Percentiles rank a stretch among this genome's conserved stretches.
Evolutionary conservation across 352 stramenopile genomes (phyloP).

Genomic region (Pythium chondricola): DNA sequence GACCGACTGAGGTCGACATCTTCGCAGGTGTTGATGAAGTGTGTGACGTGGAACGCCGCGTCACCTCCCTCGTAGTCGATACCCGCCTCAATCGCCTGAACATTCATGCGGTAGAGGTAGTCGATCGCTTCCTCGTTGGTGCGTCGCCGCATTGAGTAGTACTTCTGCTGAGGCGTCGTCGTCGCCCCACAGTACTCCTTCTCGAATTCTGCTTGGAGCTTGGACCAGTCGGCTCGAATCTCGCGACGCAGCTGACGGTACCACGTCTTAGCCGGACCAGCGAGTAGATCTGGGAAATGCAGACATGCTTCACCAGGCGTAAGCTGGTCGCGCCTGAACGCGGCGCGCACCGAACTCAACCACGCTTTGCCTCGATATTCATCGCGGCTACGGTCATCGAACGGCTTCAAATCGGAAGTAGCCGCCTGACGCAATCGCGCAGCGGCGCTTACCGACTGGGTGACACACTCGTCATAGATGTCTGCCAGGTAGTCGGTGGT

Average conservation of each 20-base stretch:
- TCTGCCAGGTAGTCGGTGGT: slow-evolving; percentile 11
- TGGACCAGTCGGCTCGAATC: slow-evolving; percentile 3
- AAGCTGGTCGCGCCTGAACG: slow-evolving; percentile 10
- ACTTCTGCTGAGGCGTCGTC: not conserved
- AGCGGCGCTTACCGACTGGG: slow-evolving; percentile 4
- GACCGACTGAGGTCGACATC: not conserved
- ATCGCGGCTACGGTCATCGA: slow-evolving; percentile 8
- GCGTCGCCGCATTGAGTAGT: slow-evolving; percentile 6
- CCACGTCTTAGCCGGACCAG: slow-evolving; percentile 7
- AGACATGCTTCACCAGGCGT: slow-evolving; percentile 5
- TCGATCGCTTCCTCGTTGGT: slow-evolving; percentile 12
- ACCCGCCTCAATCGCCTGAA: not conserved
- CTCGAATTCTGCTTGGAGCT: slow-evolving; percentile 8
- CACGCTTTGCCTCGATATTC: slow-evolving; percentile 3
- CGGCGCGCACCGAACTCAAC: slow-evolving; percentile 1
- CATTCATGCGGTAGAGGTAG: slow-evolving; percentile 19
- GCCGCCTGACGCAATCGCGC: slow-evolving; percentile 2
- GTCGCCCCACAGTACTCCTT: slow-evolving; percentile 11
- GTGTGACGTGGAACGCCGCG: slow-evolving; percentile 1
- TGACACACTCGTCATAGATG: slow-evolving; percentile 13
- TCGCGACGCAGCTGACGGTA: slow-evolving; percentile 5
- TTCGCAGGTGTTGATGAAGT: slow-evolving; percentile 12
- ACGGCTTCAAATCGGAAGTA: slow-evolving; percentile 11
- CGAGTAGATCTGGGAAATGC: slow-evolving; percentile 7
- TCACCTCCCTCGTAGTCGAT: not conserved